phyloP scores from a whole-genome alignment of 495 filamentous ascomycete species.

The Parathielavia appendiculata region DNA sequence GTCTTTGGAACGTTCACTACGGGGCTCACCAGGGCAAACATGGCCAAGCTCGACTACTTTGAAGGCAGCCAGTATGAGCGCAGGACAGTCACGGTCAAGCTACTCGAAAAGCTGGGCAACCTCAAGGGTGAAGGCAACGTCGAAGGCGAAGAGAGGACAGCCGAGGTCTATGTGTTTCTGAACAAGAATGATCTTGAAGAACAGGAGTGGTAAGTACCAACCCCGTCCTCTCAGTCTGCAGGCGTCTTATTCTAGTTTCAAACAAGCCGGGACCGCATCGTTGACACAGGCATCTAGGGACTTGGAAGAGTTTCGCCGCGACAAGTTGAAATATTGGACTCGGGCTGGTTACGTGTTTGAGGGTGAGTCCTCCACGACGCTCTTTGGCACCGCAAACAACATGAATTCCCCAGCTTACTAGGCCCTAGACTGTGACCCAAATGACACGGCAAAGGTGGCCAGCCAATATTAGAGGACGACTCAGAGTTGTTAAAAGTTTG shows the following conservation, averaged over 20 bases:
- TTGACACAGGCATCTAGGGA: slow-evolving; percentile 42
- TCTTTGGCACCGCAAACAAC: not conserved
- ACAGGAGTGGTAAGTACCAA: slow-evolving; percentile 51
- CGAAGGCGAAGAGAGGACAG: slow-evolving; percentile 55
- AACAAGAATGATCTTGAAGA: slow-evolving; percentile 50
- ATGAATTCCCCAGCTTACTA: not conserved
- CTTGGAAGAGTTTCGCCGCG: slow-evolving; percentile 63
- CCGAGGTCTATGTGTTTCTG: slow-evolving; percentile 77
- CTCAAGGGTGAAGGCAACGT: slow-evolving; percentile 41
- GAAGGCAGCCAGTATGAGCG: slow-evolving; percentile 75
- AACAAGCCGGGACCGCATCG: too few relatives aligned
- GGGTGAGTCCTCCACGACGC: slow-evolving; percentile 19
- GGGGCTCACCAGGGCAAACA: slow-evolving; percentile 71
- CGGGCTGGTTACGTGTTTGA: slow-evolving; percentile 39
- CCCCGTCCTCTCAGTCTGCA: not conserved
- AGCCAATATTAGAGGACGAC: not conserved
- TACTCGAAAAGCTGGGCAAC: slow-evolving; percentile 44
- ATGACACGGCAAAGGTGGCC: slow-evolving; percentile 19
- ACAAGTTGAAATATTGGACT: slow-evolving; percentile 57
- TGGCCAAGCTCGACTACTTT: slow-evolving; percentile 73
- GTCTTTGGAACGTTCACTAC: slow-evolving; percentile 78
- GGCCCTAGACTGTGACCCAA: slow-evolving; percentile 23
- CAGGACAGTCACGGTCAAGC: slow-evolving; percentile 52
- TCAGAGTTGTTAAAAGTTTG: not conserved
- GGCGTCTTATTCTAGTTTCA: not conserved